Percentiles rank a stretch among this genome's conserved stretches.
phyloP scores from a whole-genome alignment of 2,329 filamentous ascomycete species.

The Sclerotinia glacialis region DNA sequence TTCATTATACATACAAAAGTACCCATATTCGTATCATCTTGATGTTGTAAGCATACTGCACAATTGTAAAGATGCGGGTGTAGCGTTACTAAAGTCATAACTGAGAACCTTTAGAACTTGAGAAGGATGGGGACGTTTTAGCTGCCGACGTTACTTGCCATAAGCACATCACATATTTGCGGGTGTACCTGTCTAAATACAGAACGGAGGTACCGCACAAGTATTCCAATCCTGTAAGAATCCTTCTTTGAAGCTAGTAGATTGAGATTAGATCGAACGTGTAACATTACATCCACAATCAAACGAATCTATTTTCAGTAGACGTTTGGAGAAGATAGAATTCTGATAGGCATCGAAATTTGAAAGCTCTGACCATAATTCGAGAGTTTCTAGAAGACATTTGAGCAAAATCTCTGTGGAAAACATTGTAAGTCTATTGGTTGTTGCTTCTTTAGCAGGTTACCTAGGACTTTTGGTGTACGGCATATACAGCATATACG shows the following conservation, averaged over 20 bases:
- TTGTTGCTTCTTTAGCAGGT: slow-evolving; percentile 5
- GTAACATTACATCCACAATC: neutral
- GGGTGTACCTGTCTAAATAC: neutral
- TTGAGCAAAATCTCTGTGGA: neutral
- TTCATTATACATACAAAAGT: neutral
- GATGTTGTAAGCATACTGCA: neutral
- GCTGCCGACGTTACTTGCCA: neutral
- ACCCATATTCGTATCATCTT: neutral
- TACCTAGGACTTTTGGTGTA: neutral
- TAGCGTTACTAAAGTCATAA: neutral
- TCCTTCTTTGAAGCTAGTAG: neutral
- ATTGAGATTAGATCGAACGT: neutral
- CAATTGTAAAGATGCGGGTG: neutral
- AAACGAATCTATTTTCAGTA: neutral
- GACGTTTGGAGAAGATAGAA: neutral
- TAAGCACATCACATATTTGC: neutral
- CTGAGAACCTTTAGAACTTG: neutral
- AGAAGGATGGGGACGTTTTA: neutral
- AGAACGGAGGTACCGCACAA: slow-evolving; percentile 4
- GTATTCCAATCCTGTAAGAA: neutral
- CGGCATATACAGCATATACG: neutral
- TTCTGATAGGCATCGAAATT: neutral
- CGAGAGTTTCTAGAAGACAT: slow-evolving; percentile 12
- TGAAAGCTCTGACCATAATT: neutral
- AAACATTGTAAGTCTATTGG: neutral